Evolutionary conservation across 768 basidiomycete genomes (phyloP).

Genomic region (Naganishia friedmannii): DNA sequence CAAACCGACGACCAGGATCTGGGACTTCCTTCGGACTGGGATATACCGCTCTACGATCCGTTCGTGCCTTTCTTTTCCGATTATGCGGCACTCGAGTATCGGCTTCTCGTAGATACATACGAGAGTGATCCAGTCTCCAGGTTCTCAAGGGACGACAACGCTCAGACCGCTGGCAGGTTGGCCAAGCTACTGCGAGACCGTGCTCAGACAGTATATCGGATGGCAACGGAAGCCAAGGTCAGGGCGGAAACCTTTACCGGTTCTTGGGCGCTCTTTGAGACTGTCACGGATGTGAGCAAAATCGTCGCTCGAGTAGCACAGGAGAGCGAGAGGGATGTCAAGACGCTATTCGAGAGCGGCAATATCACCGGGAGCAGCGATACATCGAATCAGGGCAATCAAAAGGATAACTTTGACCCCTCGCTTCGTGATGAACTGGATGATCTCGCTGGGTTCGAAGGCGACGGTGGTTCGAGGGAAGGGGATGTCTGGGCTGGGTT

Average conservation of each 20-base stretch:
- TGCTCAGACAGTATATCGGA: constrained; percentile 44
- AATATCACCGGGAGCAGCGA: constrained; percentile 21
- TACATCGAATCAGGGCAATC: constrained; percentile 32
- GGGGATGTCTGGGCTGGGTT: constrained; percentile 64
- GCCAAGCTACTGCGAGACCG: constrained; percentile 30
- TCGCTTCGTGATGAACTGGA: constrained; percentile 51
- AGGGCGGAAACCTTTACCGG: constrained; percentile 37
- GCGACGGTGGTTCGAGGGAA: background rate
- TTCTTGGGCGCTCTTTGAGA: constrained; percentile 18
- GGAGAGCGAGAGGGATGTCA: constrained; percentile 20
- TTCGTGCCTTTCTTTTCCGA: constrained; percentile 87
- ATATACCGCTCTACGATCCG: constrained; percentile 85
- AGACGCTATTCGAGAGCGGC: constrained; percentile 14
- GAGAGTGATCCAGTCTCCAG: constrained; percentile 33
- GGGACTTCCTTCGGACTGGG: constrained; percentile 59
- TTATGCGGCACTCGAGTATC: constrained; percentile 73
- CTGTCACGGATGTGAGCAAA: constrained; percentile 2
- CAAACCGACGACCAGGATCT: constrained; percentile 7
- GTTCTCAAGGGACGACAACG: background rate
- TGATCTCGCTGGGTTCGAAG: constrained; percentile 62
- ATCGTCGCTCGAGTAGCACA: background rate
- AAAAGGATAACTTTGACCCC: background rate
- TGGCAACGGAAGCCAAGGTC: constrained; percentile 57
- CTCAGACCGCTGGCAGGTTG: constrained; percentile 19
- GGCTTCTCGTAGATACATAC: constrained; percentile 55